A percentile compares a stretch with the other conserved stretches of the same genome.
These are phyloP conservation scores for Styphnolobium japonicum DNA, from an alignment of 306 rosid species.

Conservation along the genomic window DNA sequence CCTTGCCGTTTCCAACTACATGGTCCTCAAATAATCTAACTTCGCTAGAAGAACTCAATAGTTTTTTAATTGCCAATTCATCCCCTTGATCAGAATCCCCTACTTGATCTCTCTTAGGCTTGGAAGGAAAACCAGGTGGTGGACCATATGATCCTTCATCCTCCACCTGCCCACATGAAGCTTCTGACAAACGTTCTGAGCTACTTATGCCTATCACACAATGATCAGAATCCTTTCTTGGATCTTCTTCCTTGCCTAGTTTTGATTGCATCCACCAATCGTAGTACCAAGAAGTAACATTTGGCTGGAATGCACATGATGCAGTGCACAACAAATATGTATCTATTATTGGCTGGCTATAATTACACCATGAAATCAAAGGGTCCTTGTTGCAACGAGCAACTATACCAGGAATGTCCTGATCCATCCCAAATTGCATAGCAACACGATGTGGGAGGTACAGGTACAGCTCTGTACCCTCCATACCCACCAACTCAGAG, in stretches of 20 bases:
- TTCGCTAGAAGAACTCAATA: background rate
- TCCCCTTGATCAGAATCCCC: background rate
- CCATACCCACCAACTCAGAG: conserved; percentile 42
- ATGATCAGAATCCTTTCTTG: background rate
- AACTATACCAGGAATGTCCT: conserved; percentile 45
- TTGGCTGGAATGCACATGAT: conserved; percentile 13
- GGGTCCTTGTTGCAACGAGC: background rate
- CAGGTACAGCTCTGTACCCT: conserved; percentile 29
- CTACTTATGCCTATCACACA: background rate
- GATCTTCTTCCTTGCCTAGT: background rate
- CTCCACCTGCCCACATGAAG: background rate
- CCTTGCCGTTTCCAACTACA: background rate
- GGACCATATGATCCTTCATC: background rate
- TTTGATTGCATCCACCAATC: conserved; percentile 44
- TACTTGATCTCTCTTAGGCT: background rate
- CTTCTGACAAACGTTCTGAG: background rate
- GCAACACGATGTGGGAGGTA: conserved; percentile 58
- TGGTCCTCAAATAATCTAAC: background rate
- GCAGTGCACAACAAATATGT: conserved; percentile 18
- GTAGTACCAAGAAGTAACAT: conserved; percentile 32
- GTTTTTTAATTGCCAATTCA: background rate
- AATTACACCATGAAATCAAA: conserved; percentile 1
- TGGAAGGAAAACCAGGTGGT: background rate
- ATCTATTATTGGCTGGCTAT: background rate
- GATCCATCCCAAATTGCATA: conserved; percentile 73